These are phyloP conservation scores for Microthyrium microscopicum DNA, from an alignment of 2,329 filamentous ascomycete genomes.

Conservation along the genomic window DNA sequence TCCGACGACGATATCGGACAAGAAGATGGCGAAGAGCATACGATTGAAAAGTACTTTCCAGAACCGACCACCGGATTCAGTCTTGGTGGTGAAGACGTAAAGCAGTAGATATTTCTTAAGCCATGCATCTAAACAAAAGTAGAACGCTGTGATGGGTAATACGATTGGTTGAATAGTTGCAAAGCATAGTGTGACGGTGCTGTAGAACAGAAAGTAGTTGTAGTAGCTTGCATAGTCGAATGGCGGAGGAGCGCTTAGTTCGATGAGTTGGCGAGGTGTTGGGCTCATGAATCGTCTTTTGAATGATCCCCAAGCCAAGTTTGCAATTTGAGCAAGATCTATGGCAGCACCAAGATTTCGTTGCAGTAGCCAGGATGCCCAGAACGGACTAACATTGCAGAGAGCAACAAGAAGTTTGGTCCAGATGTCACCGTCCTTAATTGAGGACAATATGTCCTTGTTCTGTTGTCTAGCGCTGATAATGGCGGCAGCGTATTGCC, in stretches of 20 bases:
- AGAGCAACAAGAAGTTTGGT: constrained; percentile 49
- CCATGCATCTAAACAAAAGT: constrained; percentile 74
- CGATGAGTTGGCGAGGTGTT: constrained; percentile 80
- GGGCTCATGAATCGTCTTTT: constrained; percentile 70
- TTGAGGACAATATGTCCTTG: constrained; percentile 27
- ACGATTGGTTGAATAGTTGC: constrained; percentile 74
- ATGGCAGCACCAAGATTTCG: constrained; percentile 86
- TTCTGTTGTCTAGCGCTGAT: constrained; percentile 40
- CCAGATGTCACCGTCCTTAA: constrained; percentile 5
- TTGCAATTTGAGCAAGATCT: constrained; percentile 79
- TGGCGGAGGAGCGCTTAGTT: constrained; percentile 75
- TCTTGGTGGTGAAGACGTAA: constrained; percentile 90
- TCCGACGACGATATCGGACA: constrained; percentile 65
- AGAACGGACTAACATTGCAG: constrained; percentile 73
- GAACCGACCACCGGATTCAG: constrained; percentile 81
- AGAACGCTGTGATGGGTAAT: constrained; percentile 70
- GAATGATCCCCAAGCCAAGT: constrained; percentile 69
- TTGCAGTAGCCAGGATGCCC: constrained; percentile 86
- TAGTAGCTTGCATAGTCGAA: constrained; percentile 97
- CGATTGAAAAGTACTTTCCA: constrained; percentile 90
- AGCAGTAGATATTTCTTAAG: constrained; percentile 70
- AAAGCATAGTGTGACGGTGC: constrained; percentile 76
- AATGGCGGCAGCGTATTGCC: constrained; percentile 53
- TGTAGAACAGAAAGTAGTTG: constrained; percentile 94
- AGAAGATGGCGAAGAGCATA: constrained; percentile 63